Base-by-base conservation (phyloP, 176 grass and related monocot genomes). In the Carex cristatella region DNA sequence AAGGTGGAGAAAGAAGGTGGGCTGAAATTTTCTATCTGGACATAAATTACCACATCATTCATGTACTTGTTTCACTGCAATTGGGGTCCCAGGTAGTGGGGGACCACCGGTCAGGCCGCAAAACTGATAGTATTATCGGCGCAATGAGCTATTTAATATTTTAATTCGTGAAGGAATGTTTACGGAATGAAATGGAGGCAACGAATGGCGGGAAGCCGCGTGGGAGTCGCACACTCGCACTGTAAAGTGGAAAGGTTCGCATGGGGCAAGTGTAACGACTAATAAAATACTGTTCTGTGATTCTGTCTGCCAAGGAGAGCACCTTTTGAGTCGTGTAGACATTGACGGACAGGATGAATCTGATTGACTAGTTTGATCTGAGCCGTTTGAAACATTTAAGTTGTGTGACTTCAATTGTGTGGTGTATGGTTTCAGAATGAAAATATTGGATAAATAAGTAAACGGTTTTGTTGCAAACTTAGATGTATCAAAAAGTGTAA, bases 181-280 rank as follows among this genome's bases (percentile, higher is more conserved):
- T 65, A 79, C 28, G 66, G 53, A n/a, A n/a, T n/a, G 68, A 64
- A 53, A 10, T 53, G 32, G 40, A 46, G 35, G 65, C 10, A 81
- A 68, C 86, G 65, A 87, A 78, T 83, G 69, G 69, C 9, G 65
- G 79, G 86, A 77, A 53, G 80, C 30, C 86, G 67, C 68, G 86
- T 87, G 86, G 86, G n/a, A 16, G 37, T 83, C 15, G 54, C 79
- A 76, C 80, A 16, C 19, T 83, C 15, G 54, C 79, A 76, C 80
- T 87, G 86, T 87, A 83, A 87, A 86, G 76, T 23, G 62, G 46
- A 59, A 61, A 86, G 70, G 53, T 2, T 78, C 73, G n/a, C 7
- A 28, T 51, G 56, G 11, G 61, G 71, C 71, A 76, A 76, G 46
- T 76, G 46, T 51, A 16, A 9, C 33, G 10, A 11, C 28, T 33